Evolutionary conservation across 257 asterid species (phyloP), one percentile per base, ranked within the genome.

Genomic region (Haberlea rhodopensis): DNA sequence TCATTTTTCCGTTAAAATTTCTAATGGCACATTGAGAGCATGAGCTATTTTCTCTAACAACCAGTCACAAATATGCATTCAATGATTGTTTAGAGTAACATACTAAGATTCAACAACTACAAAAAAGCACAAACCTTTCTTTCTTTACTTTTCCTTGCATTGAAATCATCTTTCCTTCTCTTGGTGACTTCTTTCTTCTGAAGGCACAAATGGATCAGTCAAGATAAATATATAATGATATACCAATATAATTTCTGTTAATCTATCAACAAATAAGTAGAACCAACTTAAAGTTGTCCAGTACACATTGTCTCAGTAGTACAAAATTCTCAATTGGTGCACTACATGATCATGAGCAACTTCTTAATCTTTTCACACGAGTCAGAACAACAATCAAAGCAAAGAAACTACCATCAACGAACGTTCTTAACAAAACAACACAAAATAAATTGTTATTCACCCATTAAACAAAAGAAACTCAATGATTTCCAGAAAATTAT

Each of bases 151-250:
- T 80, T 92, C 81, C 91, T 80, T 59, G 81, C 66, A 63, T 55
- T 82, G 57, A 80, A 59, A 54, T 92, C 97, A 24, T 89, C 96
- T 73, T 92, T 89, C 79, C 87, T 81, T 75, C 90, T 87, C 88
- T 77, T 85, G 85, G 72, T 79, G 53, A 70, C 73, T 71, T 91
- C 98, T 56, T 84, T 89, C 89, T 80, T 89, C 97, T 89, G 83
- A 76, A 81, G 59, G 69, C 66, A 54, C 13, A 37, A 60, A 72
- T 53, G 56, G 70, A 61, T 66, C 69, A 62, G 59, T 63, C 63
- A 68, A 68, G 66, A 71, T 52, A 62, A 70, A 67, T 60, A 51
- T 54, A 71, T 70, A 57, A 57, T 32, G 63, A 59, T 53, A 57
- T 60, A 59, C 55, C 19, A 16, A 43, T n/a, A n/a, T n/a, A 43